Conservation (phyloP, 805 yeast species). For the Osmozyma mogii region DNA sequence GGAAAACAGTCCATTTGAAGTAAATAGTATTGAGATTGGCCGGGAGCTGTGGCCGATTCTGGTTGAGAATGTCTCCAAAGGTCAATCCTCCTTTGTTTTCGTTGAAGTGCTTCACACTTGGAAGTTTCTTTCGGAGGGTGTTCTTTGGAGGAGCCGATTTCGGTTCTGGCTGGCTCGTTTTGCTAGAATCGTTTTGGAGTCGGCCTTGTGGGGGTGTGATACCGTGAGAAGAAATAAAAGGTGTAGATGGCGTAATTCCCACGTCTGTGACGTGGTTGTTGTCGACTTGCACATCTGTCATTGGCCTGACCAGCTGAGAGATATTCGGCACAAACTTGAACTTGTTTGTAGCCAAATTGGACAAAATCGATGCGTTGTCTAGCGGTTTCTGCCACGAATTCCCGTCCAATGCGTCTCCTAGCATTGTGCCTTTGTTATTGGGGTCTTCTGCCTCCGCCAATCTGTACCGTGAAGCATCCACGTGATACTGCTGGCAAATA, state of each 20-base stretch:
- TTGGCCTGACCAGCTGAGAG: slow-evolving; percentile 6
- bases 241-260: slow-evolving; percentile 23
- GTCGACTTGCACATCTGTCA: slow-evolving; percentile 7
- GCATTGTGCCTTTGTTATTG: slow-evolving; percentile 2
- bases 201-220: slow-evolving; percentile 18
- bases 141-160: too few species aligned
- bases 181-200: too few species aligned
- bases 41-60: slow-evolving; percentile 16
- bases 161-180: too few species aligned
- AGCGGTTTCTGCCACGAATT: slow-evolving; percentile 3
- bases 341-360: slow-evolving; percentile 8
- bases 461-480: slow-evolving; percentile 19
- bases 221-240: slow-evolving; percentile 13
- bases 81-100: background rate
- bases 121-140: slow-evolving; percentile 14
- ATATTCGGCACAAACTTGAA: slow-evolving; percentile 15
- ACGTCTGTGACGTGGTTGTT: slow-evolving; percentile 11
- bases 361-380: slow-evolving; percentile 8
- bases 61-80: slow-evolving; percentile 8
- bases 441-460: slow-evolving; percentile 13
- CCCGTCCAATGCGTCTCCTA: slow-evolving; percentile 1
- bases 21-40: slow-evolving; percentile 47
- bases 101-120: too few species aligned
- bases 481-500: slow-evolving; percentile 22
- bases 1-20: slow-evolving; percentile 79